Evolutionary conservation across 2,329 filamentous ascomycete species (phyloP), one percentile per base, ranked within the genome.

Genomic region (Colletotrichum sp.): DNA sequence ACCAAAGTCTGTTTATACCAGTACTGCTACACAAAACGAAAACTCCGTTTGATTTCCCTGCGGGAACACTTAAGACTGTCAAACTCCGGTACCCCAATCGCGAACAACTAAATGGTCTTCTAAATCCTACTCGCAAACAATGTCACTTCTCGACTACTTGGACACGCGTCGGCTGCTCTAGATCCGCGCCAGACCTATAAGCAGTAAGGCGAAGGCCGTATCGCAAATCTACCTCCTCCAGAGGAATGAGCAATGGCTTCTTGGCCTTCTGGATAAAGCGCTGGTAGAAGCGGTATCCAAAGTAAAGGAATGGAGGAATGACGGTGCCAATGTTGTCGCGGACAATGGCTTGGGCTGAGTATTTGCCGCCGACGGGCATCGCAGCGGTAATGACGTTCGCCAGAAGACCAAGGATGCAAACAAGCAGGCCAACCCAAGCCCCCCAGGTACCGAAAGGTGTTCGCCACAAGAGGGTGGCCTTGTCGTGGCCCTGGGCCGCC

Each of bases 401-500:
- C 16, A 78, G 21, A 36, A 85, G 78, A 7, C 81, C 82, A 38
- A 80, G 78, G 14, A 76, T 14, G 65, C 82, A 83, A n/a, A 84
- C 78, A 6, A 69, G n/a, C 12, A 79, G 62, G 16, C 77, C 79
- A 32, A 80, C 24, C 48, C 74, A 80, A 55, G 80, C 80, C 13
- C 80, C 81, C 74, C 73, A 69, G 28, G 81, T 76, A 12, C 83
- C 81, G 26, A 83, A 76, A 16, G 80, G 78, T 56, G 81, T 82
- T 14, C 77, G 80, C 74, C 77, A 84, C 18, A 83, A 78, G 5
- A 88, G 80, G 7, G 82, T 79, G 58, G 80, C 77, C 21, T 81
- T 78, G 63, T 82, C 79, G 63, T 85, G 80, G 6, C 82, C 83
- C 66, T 88, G 86, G 1, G 79, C 81, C 28, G 81, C 81, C 61